phyloP scores from a whole-genome alignment of 768 basidiomycete genomes.

The Mycena belliarum region DNA sequence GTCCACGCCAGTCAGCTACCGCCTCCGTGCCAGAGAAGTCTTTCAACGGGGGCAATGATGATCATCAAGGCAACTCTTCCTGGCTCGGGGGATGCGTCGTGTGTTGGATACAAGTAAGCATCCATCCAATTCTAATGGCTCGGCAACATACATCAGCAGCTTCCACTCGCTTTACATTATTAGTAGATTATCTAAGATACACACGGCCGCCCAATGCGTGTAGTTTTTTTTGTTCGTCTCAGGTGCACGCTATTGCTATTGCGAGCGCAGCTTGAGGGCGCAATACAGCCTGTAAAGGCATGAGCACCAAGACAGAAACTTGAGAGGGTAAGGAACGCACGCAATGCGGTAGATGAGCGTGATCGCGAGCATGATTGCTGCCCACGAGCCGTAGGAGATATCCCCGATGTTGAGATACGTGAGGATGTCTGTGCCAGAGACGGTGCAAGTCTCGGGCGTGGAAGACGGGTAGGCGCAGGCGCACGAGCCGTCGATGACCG shows the following conservation, averaged over 20 bases:
- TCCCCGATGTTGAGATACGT: slow-evolving; percentile 45
- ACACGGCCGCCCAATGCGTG: no score
- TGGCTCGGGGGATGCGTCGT: no score
- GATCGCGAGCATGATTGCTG: slow-evolving; percentile 46
- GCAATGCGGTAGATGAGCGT: slow-evolving; percentile 44
- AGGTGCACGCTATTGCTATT: no score
- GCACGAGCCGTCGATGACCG: slow-evolving; percentile 36
- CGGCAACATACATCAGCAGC: no score
- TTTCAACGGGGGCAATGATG: no score
- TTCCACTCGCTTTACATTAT: not conserved
- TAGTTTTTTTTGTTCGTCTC: no score
- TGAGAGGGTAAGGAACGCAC: slow-evolving; percentile 28
- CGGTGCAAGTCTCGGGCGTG: slow-evolving; percentile 42
- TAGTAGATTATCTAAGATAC: no score
- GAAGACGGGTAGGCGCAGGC: slow-evolving; percentile 54
- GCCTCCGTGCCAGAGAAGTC: no score
- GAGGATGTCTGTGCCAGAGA: slow-evolving; percentile 53
- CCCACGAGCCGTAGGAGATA: slow-evolving; percentile 47
- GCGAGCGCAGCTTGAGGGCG: not conserved
- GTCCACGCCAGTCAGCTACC: no score
- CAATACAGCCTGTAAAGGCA: not conserved
- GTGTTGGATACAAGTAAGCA: no score
- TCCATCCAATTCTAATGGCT: no score
- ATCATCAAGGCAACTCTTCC: no score
- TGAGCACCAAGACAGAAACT: not conserved